These are phyloP conservation scores for Artemisia annua DNA, from an alignment of 129 eudicot genomes.

Conservation along the genomic window DNA sequence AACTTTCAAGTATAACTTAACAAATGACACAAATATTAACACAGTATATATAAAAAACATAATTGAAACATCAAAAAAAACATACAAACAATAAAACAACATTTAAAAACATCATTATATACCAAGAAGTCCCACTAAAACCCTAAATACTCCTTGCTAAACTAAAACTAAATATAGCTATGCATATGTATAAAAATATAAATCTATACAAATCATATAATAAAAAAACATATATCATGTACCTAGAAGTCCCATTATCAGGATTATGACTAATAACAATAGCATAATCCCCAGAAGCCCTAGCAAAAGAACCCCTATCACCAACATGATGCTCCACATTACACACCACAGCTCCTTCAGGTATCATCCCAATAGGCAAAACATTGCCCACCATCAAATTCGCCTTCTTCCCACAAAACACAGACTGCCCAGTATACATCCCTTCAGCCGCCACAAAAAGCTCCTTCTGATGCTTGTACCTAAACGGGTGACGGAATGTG, in stretches of 20 bases:
- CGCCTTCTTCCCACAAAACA: slow-evolving; percentile 84
- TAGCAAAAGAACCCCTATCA: slow-evolving; percentile 79
- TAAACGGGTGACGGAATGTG: slow-evolving; percentile 87
- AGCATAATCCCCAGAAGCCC: slow-evolving; percentile 86
- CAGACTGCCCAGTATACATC: slow-evolving; percentile 78
- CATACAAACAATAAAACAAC: no score
- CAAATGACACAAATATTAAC: no score
- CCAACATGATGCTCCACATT: slow-evolving; percentile 88
- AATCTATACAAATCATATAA: no score
- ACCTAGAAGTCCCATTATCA: slow-evolving; percentile 83
- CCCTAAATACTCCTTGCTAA: no score
- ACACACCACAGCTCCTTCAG: slow-evolving; percentile 84
- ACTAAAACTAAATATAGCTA: no score
- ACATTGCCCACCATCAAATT: slow-evolving; percentile 74
- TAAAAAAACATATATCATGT: no score
- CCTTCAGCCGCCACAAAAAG: slow-evolving; percentile 83
- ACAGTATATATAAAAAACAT: no score
- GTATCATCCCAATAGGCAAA: slow-evolving; percentile 66
- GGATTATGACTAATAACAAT: slow-evolving; percentile 81
- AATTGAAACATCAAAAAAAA: no score
- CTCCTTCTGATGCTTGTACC: slow-evolving; percentile 92
- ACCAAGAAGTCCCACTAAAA: no score
- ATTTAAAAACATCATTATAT: no score
- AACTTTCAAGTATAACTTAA: no score
- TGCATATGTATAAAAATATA: no score